Base-by-base conservation (phyloP, 805 yeast species). In the Wickerhamomyces alni region DNA sequence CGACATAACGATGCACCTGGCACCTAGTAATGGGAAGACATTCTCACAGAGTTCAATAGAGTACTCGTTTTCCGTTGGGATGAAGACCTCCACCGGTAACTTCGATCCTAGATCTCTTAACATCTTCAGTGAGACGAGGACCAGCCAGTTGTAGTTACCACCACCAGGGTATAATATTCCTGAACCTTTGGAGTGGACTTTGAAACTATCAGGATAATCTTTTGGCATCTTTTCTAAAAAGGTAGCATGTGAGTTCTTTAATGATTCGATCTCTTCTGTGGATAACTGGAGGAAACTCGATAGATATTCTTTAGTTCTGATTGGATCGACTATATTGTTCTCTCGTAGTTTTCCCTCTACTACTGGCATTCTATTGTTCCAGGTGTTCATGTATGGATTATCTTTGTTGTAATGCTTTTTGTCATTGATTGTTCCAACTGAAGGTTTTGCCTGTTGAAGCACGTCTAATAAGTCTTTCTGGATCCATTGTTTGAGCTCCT, bases 141-240 rank as follows among this genome's bases (percentile, higher is more conserved):
- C 67, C 21, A 82, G 59, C 75, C 85, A 74, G 36, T 84, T 79
- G 51, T 75, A 82, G 42, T 69, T 69, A 3, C 86, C 86, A 35
- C 91, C 91, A n/a, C 87, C 91, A 34, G 82, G 80, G 41, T 76
- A 75, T 0, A 82, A 81, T 21, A 81, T 76, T 8, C 89, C 91
- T 41, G 28, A 26, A 13, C 81, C 78, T 35, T 66, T 65, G 15
- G 55, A 44, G 7, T 44, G 39, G 41, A 63, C 57, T 4, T 33
- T 44, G 10, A 72, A 43, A 3, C 51, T 46, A 33, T 62, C 69
- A 1, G 76, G 76, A 8, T 58, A 54, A 39, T 61, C 58, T 2
- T 64, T 59, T 0, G 75, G 75, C 24, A 70, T 52, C 29, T 61
- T 62, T 3, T 51, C 44, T 24, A 54, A 19, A 33, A 52, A 42